These are phyloP conservation scores for Madurella fahalii DNA, from an alignment of 2,329 filamentous ascomycete species.

Conservation along the genomic window DNA sequence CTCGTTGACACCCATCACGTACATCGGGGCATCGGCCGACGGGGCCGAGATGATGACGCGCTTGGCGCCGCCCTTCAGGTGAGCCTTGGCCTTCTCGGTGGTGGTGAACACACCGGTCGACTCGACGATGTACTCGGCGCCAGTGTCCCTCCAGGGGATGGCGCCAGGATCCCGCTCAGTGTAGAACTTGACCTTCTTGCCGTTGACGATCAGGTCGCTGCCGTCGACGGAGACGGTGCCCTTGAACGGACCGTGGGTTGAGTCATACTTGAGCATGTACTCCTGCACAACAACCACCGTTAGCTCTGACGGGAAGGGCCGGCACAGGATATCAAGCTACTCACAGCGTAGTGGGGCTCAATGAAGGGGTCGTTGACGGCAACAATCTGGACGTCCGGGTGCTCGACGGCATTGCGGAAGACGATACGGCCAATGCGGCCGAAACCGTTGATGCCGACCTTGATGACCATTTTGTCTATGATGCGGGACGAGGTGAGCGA, in stretches of 20 bases:
- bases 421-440: conserved; percentile 99
- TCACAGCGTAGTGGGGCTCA: conserved; percentile 93
- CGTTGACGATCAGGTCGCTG: conserved; percentile 79
- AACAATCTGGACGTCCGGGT: conserved; percentile 84
- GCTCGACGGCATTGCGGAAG: conserved; percentile 95
- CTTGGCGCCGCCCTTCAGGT: conserved; percentile 96
- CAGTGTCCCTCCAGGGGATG: conserved; percentile 87
- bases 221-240: conserved; percentile 71
- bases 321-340: conserved; percentile 38
- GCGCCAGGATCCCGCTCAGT: conserved; percentile 79
- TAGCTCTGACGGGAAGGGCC: conserved; percentile 25
- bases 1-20: conserved; percentile 99
- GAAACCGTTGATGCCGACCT: conserved; percentile 99
- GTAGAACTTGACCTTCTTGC: conserved; percentile 95
- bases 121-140: conserved; percentile 93
- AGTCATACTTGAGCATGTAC: conserved; percentile 99
- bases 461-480: conserved; percentile 49
- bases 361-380: conserved; percentile 99
- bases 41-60: conserved; percentile 93
- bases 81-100: conserved; percentile 88
- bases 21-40: conserved; percentile 97
- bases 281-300: conserved; percentile 51
- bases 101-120: conserved; percentile 99
- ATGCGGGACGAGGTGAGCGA: conserved; percentile 1
- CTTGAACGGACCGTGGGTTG: conserved; percentile 95